phyloP scores from a whole-genome alignment of 192 early-diverging fungal species.

The Coemansia sp. region DNA sequence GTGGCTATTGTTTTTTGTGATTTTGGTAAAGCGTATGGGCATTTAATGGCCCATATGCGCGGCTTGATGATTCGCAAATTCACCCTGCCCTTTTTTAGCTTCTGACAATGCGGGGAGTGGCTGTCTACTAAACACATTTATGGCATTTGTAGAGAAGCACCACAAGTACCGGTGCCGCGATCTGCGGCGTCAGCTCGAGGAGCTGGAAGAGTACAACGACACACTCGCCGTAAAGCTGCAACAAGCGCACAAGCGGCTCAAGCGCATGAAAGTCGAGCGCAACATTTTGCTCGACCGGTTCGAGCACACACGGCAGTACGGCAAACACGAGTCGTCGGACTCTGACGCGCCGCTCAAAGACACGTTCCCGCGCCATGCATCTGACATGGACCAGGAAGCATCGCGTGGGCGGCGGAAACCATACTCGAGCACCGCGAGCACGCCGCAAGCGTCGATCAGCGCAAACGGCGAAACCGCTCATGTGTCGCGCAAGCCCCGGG shows the following conservation, averaged over 20 bases:
- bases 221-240: slow-evolving; percentile 45
- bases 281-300: slow-evolving; percentile 49
- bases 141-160: slow-evolving; percentile 42
- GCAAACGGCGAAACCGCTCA: slow-evolving; percentile 11
- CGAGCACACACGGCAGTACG: slow-evolving; percentile 37
- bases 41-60: background rate
- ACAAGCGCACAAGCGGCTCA: slow-evolving; percentile 47
- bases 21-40: too few relatives aligned
- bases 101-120: background rate
- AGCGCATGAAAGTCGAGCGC: slow-evolving; percentile 52
- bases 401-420: slow-evolving; percentile 10
- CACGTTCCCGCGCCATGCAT: slow-evolving; percentile 32
- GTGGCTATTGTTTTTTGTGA: background rate
- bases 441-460: slow-evolving; percentile 25
- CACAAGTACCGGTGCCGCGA: slow-evolving; percentile 56
- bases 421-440: slow-evolving; percentile 25
- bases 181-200: slow-evolving; percentile 51
- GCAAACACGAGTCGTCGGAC: slow-evolving; percentile 32
- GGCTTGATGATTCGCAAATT: background rate
- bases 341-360: slow-evolving; percentile 47
- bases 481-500: slow-evolving; percentile 21
- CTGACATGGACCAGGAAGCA: slow-evolving; percentile 29
- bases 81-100: too few relatives aligned
- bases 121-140: background rate
- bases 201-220: slow-evolving; percentile 56